Conservation (phyloP, 148 eudicot genomes). For the Vaccinium vitisidaea region DNA sequence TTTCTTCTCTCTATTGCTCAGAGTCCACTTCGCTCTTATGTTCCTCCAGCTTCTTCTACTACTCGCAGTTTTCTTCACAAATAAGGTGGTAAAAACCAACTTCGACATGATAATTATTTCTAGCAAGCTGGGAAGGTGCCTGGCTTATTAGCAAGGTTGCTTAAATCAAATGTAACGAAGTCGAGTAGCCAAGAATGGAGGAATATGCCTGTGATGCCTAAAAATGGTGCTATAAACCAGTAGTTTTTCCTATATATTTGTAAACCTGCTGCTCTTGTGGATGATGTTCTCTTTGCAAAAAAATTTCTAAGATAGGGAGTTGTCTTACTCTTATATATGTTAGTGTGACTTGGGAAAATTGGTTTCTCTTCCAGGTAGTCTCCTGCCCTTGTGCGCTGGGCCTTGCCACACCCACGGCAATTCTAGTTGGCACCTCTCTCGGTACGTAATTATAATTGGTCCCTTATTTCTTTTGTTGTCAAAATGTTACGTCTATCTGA, state of each 20-base stretch:
- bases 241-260: neutral
- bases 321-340: neutral
- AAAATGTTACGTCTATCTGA: neutral
- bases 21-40: neutral
- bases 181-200: neutral
- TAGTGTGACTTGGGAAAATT: neutral
- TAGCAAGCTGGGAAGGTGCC: neutral
- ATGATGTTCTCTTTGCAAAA: neutral
- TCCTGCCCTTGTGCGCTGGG: constrained; percentile 99
- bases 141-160: constrained; percentile 9
- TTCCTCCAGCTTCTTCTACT: neutral
- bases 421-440: constrained; percentile 91
- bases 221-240: neutral
- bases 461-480: neutral
- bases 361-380: constrained; percentile 61
- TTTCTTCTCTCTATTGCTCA: neutral
- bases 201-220: neutral
- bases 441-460: constrained; percentile 42
- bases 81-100: neutral
- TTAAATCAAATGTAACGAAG: neutral
- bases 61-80: neutral
- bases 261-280: neutral
- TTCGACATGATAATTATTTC: neutral
- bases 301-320: neutral
- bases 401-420: constrained; percentile 98